Evolutionary conservation across 345 rosid species (phyloP), one percentile per base, ranked within the genome.

Genomic region (Syzygium grande): DNA sequence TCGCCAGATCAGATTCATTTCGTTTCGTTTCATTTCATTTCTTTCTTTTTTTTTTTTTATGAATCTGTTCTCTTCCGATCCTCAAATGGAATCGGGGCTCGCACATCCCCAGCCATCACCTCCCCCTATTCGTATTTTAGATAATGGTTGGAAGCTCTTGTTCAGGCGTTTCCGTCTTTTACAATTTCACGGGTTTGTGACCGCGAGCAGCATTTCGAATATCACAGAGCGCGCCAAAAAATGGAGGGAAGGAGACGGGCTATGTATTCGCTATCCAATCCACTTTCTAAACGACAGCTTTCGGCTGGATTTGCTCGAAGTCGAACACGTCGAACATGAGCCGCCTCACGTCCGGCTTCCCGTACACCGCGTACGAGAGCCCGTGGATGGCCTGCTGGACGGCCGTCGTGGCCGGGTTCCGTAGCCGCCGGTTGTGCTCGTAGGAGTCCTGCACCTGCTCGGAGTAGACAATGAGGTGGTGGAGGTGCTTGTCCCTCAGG

Each of bases 301-400:
- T 97, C 15, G 99, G 98, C 89, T 94, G 99, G 84, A 90, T 94
- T 92, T 96, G 98, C 92, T 98, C 99, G 11, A 98, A 98, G 92
- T 98, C 98, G 84, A 98, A 98, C 89, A 96, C 96, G 87, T 95
- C 98, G 63, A 96, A 98, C 98, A 96, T 95, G 68, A 98, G 96
- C 86, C 99, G 94, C 78, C 99, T 90, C 3, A 96, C 99, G 65
- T 98, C 99, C 1, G 98, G 94, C 87, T 96, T 95, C 30, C 99
- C 99, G 7, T 96, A 96, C 53, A 95, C 93, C 1, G 96, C 92
- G 88, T 98, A 98, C 0, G 99, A 91, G 7, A 98, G 96, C 3
- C 99, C 99, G 51, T 98, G 99, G 86, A 98, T 87, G 63, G 99
- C 97, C 92, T 98, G 99, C 85, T 98, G 98, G 78, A 94, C 96